Evolutionary conservation across 352 stramenopile species (phyloP).

Genomic region (Globisporangium rhizosaccharum): DNA sequence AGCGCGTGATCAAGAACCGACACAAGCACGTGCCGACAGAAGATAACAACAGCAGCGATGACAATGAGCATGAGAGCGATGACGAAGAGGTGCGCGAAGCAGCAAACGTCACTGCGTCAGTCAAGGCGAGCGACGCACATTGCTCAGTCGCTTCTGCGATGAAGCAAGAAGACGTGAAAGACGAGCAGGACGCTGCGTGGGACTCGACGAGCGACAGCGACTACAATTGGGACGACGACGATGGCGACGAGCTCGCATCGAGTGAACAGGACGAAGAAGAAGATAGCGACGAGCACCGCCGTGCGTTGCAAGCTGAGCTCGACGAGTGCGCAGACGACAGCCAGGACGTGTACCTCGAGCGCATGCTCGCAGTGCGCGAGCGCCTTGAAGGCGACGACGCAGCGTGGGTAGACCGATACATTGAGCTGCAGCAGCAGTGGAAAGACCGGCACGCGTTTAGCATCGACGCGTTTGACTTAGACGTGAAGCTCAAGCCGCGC

Average conservation of each 20-base stretch:
- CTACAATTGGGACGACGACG: slow-evolving; percentile 17
- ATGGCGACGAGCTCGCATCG: slow-evolving; percentile 2
- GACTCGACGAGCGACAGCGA: slow-evolving; percentile 15
- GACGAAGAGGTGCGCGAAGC: neutral
- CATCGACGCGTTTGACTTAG: slow-evolving; percentile 11
- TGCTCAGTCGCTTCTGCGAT: neutral
- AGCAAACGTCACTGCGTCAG: neutral
- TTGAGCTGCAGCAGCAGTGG: slow-evolving; percentile 7
- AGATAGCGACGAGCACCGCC: slow-evolving; percentile 12
- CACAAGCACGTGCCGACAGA: neutral
- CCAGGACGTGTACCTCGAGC: slow-evolving; percentile 10
- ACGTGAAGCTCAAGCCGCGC: neutral
- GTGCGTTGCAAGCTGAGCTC: slow-evolving; percentile 16
- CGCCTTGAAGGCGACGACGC: slow-evolving; percentile 8
- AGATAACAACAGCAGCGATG: neutral
- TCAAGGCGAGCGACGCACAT: no score
- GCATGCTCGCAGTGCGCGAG: slow-evolving; percentile 7
- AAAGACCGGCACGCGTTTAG: slow-evolving; percentile 8
- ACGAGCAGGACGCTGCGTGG: no score
- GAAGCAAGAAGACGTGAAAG: neutral
- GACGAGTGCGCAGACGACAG: slow-evolving; percentile 21
- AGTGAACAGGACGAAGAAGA: slow-evolving; percentile 10
- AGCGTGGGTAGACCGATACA: slow-evolving; percentile 11
- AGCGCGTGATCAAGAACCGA: slow-evolving; percentile 6
- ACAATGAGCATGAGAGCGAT: neutral